phyloP scores from a whole-genome alignment of 768 basidiomycete species.

The Trametes coccinea region DNA sequence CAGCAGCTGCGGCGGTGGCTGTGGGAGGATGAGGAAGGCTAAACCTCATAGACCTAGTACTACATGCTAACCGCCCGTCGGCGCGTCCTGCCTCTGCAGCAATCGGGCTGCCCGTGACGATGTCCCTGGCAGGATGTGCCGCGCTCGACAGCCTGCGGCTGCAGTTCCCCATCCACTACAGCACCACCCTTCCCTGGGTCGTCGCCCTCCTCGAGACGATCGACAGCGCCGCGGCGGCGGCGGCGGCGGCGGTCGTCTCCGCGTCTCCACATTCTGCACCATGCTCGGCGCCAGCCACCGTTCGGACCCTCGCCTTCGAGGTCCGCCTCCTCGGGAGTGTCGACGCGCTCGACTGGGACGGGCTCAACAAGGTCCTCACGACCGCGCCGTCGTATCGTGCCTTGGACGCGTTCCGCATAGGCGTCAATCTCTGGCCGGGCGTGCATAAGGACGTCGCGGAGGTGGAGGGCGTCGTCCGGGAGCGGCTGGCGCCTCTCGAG shows the following conservation, averaged over 20 bases:
- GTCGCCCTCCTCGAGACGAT: constrained; percentile 22
- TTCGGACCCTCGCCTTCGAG: constrained; percentile 23
- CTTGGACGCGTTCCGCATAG: constrained; percentile 17
- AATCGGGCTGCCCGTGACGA: constrained; percentile 21
- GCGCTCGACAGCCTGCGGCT: constrained; percentile 23
- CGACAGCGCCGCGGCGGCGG: background rate
- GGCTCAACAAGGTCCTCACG: constrained; percentile 14
- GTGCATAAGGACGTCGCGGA: constrained; percentile 14
- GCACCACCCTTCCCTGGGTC: constrained; percentile 25
- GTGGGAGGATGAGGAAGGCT: background rate
- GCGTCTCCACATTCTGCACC: background rate
- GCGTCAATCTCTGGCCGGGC: constrained; percentile 26
- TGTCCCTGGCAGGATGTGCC: constrained; percentile 23
- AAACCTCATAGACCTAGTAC: background rate
- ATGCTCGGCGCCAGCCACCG: background rate
- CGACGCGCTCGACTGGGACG: constrained; percentile 27
- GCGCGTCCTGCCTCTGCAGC: constrained; percentile 8
- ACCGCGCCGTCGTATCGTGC: constrained; percentile 6
- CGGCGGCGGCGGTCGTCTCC: background rate
- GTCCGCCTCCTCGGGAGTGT: constrained; percentile 28
- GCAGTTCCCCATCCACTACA: constrained; percentile 23
- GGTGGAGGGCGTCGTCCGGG: constrained; percentile 18
- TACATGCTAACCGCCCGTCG: background rate
- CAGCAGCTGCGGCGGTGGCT: background rate
- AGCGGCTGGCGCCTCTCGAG: constrained; percentile 18